Evolutionary conservation across 495 filamentous ascomycete species (phyloP).

Genomic region (Talaromyces wortmannii): DNA sequence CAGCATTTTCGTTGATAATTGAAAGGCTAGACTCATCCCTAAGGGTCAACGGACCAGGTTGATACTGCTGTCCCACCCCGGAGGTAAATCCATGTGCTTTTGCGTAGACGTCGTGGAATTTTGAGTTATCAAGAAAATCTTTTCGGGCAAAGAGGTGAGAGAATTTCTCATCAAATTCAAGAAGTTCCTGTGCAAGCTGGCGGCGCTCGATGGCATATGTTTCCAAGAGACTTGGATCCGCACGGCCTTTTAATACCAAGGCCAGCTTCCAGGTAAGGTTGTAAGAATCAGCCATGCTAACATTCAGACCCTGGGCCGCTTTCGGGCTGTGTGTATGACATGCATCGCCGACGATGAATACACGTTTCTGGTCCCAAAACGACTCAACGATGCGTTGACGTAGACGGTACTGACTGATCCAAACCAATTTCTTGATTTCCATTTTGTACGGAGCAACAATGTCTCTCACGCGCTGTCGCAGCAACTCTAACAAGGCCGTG

Average conservation of each 20-base stretch:
- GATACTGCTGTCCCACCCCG: background rate
- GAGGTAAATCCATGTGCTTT: background rate
- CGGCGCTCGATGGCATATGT: slow-evolving; percentile 68
- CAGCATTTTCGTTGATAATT: background rate
- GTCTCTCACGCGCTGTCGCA: background rate
- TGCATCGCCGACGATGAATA: slow-evolving; percentile 59
- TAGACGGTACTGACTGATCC: slow-evolving; percentile 39
- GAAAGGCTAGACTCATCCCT: background rate
- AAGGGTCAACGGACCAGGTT: background rate
- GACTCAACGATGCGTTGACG: slow-evolving; percentile 65
- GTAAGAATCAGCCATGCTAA: slow-evolving; percentile 55
- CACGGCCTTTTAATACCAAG: slow-evolving; percentile 46
- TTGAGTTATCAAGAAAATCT: background rate
- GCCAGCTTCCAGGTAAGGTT: slow-evolving; percentile 73
- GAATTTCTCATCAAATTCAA: slow-evolving; percentile 51
- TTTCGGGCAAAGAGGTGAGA: background rate
- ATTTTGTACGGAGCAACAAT: background rate
- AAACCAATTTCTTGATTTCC: background rate
- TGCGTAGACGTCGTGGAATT: background rate
- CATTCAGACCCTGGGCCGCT: slow-evolving; percentile 73
- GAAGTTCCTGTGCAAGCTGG: slow-evolving; percentile 63
- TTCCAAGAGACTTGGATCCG: slow-evolving; percentile 45
- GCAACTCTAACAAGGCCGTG: background rate
- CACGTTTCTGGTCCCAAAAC: slow-evolving; percentile 48
- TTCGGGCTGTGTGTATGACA: slow-evolving; percentile 51